Evolutionary conservation across 2,329 filamentous ascomycete genomes (phyloP), one percentile per base, ranked within the genome.

Genomic region (Cladobotryum protrusum): DNA sequence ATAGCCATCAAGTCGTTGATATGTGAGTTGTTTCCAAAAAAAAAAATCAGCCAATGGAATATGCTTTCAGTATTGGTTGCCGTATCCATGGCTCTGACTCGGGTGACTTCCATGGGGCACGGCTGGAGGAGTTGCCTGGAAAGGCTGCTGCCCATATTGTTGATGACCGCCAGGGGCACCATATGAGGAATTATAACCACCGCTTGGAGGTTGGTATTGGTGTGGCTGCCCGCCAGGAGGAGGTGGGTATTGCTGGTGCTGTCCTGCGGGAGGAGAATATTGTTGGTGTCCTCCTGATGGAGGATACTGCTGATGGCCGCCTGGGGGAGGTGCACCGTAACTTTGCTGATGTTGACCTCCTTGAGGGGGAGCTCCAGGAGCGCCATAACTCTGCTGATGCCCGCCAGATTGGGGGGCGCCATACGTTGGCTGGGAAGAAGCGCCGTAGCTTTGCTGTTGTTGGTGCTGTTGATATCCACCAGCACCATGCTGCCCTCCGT

Each of bases 161-260:
- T 59, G 59, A 45, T 65, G 59, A n/a, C 55, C 56, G 29, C 56
- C 57, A n/a, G 62, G 61, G 2, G 56, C 51, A 20, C 57, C 57
- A 9, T 65, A 65, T 9, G 61, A 62, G 19, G 59, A 48, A 47
- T 59, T 65, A 39, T 67, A 67, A 36, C 62, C 62, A 15, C 50
- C 54, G 20, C 24, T 17, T 13, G 43, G 29, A 4, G 35, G 48
- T 17, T 29, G 29, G 11, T 46, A 42, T 20, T 32, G 48, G 13
- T 49, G 41, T 15, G 18, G 33, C n/a, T 15, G 8, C 32, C 50
- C 49, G 9, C 41, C 41, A n/a, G 61, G 58, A 17, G 61, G 59
- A 42, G 61, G 60, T 17, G 59, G 57, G 17, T 55, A 60, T 33
- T 60, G 56, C 48, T 59, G 59, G 14, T 52, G 52, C 14, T 43